These are phyloP conservation scores for Aspergillus spinulosporus DNA, from an alignment of 2,329 filamentous ascomycete genomes.

Conservation along the genomic window DNA sequence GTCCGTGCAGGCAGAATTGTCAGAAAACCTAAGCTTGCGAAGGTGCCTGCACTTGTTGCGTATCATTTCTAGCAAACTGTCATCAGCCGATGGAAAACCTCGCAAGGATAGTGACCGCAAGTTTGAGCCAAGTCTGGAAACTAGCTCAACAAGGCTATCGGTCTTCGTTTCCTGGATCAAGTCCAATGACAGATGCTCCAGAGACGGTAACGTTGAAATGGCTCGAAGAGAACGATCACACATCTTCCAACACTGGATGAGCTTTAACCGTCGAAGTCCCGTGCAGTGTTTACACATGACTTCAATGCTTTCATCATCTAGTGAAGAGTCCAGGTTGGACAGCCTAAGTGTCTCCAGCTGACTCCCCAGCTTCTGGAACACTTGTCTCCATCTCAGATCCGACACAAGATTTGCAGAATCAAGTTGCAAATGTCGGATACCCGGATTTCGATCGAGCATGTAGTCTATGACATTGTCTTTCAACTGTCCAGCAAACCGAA, in stretches of 20 bases:
- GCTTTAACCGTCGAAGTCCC: conserved; percentile 71
- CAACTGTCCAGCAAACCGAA: conserved; percentile 87
- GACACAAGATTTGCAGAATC: conserved; percentile 82
- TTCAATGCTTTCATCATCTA: conserved; percentile 69
- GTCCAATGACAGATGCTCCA: conserved; percentile 75
- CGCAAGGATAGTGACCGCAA: conserved; percentile 79
- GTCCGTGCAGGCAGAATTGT: conserved; percentile 75
- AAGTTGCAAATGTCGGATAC: conserved; percentile 72
- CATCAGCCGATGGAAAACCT: conserved; percentile 65
- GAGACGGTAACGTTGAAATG: conserved; percentile 61
- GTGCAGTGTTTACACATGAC: conserved; percentile 66
- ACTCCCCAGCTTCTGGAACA: conserved; percentile 66
- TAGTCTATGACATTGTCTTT: conserved; percentile 83
- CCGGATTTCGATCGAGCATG: conserved; percentile 68
- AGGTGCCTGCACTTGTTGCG: conserved; percentile 68
- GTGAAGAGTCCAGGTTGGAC: conserved; percentile 79
- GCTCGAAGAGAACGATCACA: conserved; percentile 64
- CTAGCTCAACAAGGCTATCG: conserved; percentile 60
- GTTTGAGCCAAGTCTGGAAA: conserved; percentile 62
- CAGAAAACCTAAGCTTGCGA: conserved; percentile 75
- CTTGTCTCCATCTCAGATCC: conserved; percentile 70
- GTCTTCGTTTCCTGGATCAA: conserved; percentile 59
- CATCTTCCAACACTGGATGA: conserved; percentile 76
- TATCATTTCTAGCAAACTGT: conserved; percentile 69
- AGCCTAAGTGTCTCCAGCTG: conserved; percentile 70